Evolutionary conservation across 441 rosid genomes (phyloP).

Genomic region (Adansonia madagascariensis): DNA sequence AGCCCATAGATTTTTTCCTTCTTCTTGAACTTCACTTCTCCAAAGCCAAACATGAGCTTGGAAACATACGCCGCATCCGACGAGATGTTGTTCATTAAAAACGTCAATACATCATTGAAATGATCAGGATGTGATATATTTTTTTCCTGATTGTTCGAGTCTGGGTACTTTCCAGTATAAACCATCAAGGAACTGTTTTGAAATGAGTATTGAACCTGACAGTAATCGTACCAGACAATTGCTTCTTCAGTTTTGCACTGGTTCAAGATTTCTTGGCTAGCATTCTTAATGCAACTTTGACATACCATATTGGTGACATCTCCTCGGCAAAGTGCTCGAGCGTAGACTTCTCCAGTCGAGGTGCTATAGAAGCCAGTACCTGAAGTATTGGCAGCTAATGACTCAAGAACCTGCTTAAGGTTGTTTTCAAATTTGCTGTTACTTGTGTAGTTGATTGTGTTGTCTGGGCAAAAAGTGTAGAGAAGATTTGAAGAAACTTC

Average conservation of each 20-base stretch:
- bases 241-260: constrained; percentile 30
- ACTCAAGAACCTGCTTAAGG: background rate
- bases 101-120: constrained; percentile 17
- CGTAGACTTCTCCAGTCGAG: constrained; percentile 25
- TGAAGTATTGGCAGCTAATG: constrained; percentile 1
- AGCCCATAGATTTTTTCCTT: constrained; percentile 29
- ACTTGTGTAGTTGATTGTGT: background rate
- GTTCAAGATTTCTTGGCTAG: constrained; percentile 21
- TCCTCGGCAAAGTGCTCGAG: constrained; percentile 41
- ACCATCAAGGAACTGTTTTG: constrained; percentile 25
- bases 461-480: background rate
- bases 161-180: constrained; percentile 29
- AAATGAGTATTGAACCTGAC: constrained; percentile 40
- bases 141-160: constrained; percentile 17
- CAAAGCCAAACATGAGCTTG: constrained; percentile 1
- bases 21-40: background rate
- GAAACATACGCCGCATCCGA: background rate
- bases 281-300: constrained; percentile 9
- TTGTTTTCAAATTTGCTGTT: constrained; percentile 9
- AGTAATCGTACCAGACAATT: constrained; percentile 30
- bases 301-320: constrained; percentile 27
- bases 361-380: constrained; percentile 4
- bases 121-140: constrained; percentile 34
- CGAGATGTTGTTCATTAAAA: constrained; percentile 14
- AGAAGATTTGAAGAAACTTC: constrained; percentile 19